These are phyloP conservation scores for Elaeagnus macrophylla DNA, from an alignment of 306 rosid species.

Conservation along the genomic window DNA sequence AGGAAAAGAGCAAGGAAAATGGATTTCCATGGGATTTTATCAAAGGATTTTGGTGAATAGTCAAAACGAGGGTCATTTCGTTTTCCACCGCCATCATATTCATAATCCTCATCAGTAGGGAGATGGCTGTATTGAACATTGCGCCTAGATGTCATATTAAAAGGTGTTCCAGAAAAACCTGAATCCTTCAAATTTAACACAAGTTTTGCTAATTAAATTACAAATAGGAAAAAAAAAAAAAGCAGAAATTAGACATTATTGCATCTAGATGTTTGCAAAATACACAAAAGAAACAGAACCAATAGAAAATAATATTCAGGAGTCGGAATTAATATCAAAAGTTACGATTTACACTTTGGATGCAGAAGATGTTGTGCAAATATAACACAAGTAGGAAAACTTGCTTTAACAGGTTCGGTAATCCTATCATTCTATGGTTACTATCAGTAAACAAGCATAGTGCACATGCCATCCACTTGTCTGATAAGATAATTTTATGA, in stretches of 20 bases:
- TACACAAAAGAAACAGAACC: too few relatives aligned
- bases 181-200: constrained; percentile 13
- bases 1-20: constrained; percentile 76
- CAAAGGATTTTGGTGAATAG: constrained; percentile 64
- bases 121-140: constrained; percentile 50
- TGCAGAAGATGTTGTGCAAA: too few relatives aligned
- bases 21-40: constrained; percentile 93
- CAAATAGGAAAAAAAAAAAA: constrained; percentile 1
- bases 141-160: constrained; percentile 65
- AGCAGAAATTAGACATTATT: neutral
- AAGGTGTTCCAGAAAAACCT: constrained; percentile 4
- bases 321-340: too few relatives aligned
- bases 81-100: constrained; percentile 24
- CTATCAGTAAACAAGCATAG: too few relatives aligned
- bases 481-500: too few relatives aligned
- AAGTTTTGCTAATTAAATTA: constrained; percentile 1
- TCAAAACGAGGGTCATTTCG: constrained; percentile 78
- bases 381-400: too few relatives aligned
- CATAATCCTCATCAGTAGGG: constrained; percentile 44
- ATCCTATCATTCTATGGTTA: too few relatives aligned
- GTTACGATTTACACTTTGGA: too few relatives aligned
- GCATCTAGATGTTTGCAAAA: too few relatives aligned
- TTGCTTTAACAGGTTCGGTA: too few relatives aligned
- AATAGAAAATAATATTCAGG: too few relatives aligned
- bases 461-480: too few relatives aligned